Conservation (phyloP, 352 stramenopile species). For the Phytophthora rubi region DNA sequence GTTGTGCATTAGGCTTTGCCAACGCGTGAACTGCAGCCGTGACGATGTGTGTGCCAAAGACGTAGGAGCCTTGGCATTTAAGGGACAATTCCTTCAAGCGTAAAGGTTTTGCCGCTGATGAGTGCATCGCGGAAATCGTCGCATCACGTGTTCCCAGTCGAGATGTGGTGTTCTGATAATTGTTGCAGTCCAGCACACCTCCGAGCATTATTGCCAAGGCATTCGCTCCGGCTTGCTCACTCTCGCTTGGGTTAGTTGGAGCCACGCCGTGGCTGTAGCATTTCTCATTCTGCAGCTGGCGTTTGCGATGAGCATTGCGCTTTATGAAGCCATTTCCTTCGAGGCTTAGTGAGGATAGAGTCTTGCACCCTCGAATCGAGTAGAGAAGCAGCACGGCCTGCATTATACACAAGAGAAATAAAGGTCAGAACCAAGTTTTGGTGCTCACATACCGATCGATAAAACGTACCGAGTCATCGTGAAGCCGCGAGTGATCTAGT, state of each 20-base stretch:
- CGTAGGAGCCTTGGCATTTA: constrained; percentile 49
- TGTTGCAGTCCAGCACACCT: constrained; percentile 23
- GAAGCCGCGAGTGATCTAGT: constrained; percentile 60
- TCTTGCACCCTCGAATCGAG: constrained; percentile 59
- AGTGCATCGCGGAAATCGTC: constrained; percentile 12
- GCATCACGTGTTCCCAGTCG: constrained; percentile 28
- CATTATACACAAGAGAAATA: constrained; percentile 3
- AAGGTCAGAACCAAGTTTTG: constrained; percentile 7
- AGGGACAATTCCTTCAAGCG: constrained; percentile 66
- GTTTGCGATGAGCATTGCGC: constrained; percentile 33
- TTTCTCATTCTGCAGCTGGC: constrained; percentile 25
- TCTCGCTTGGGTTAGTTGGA: constrained; percentile 19
- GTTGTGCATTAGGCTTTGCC: constrained; percentile 35
- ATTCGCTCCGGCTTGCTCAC: constrained; percentile 54
- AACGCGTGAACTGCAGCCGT: constrained; percentile 55
- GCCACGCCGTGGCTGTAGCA: constrained; percentile 20
- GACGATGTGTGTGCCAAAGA: constrained; percentile 66
- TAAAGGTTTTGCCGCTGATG: constrained; percentile 35
- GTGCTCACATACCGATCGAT: not conserved
- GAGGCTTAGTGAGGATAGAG: constrained; percentile 65
- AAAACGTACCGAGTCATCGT: constrained; percentile 61
- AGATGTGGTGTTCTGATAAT: constrained; percentile 18
- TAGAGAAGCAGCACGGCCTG: constrained; percentile 68
- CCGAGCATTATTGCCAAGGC: constrained; percentile 54
- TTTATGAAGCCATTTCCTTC: constrained; percentile 71